Base-by-base conservation (phyloP, 805 yeast species). In the Deakozyma indianensis region DNA sequence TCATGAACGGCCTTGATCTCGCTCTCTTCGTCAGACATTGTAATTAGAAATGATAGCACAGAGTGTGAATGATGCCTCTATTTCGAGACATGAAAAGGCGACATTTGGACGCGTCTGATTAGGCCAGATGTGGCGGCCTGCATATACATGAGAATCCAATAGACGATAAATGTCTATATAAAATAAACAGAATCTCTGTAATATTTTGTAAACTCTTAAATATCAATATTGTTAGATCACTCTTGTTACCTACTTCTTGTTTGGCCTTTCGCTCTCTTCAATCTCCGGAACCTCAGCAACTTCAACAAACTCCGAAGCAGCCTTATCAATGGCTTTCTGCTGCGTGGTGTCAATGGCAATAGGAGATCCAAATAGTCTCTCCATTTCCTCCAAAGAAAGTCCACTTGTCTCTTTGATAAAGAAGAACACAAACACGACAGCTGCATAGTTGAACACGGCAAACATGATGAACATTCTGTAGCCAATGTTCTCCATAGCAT, bases 321-420 rank as follows among this genome's bases (percentile, higher is more conserved):
- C 9, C 38, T 32, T 32, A 7, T 32, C 38, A 7, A 32, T 32
- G 18, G 38, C 38, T 32, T n/a, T 9, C 18, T 32, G 11, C 18
- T 32, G 38, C 9, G 38, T 32, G 18, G 38, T 48, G 41, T 53
- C 51, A 41, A 50, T 42, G 22, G 51, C 52, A 29, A 43, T 45
- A 9, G 51, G 46, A 29, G 50, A 42, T 5, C 46, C 60, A 53
- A 66, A 69, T 67, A 78, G 67, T 55, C 71, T 76, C 59, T 82
- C 85, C 54, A 83, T 83, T 65, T 82, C 86, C 65, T 83, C 92
- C 61, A 83, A 72, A 40, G 83, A 70, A 56, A 82, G 70, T 48
- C 90, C 90, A 64, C 74, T 76, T 47, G 94, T 83, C 65, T 80
- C 86, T 56, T 77, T 75, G 52, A 83, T 74, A 53, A 72, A 70